Conservation (phyloP, 2,329 filamentous ascomycete species). For the Aspergillus caelatus region DNA sequence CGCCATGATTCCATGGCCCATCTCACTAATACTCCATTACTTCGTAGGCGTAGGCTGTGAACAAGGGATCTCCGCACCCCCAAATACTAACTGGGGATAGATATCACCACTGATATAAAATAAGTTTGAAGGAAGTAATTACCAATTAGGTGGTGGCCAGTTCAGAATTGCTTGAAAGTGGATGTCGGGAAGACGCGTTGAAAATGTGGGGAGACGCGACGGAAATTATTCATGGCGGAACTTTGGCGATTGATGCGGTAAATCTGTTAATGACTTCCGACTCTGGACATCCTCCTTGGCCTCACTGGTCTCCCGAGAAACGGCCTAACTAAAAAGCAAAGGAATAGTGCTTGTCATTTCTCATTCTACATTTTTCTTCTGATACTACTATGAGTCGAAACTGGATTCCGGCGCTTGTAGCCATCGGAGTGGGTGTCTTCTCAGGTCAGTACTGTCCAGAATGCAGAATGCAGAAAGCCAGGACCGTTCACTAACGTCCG, state of each 20-base stretch:
- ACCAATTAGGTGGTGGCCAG: neutral
- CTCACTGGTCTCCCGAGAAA: neutral
- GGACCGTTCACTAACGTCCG: constrained; percentile 12
- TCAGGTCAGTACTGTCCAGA: constrained; percentile 33
- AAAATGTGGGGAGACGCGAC: constrained; percentile 32
- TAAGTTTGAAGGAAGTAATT: neutral
- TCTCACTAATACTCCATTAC: constrained; percentile 37
- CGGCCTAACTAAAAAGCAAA: neutral
- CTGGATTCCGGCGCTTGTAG: constrained; percentile 12
- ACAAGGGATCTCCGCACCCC: neutral
- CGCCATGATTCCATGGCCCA: constrained; percentile 52
- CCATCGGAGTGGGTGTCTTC: constrained; percentile 27
- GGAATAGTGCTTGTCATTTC: neutral
- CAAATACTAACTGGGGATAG: neutral
- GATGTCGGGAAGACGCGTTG: constrained; percentile 25
- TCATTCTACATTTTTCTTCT: neutral
- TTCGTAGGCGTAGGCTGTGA: neutral
- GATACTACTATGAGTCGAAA: constrained; percentile 12
- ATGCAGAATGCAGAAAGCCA: neutral
- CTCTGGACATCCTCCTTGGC: neutral
- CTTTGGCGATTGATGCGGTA: constrained; percentile 25
- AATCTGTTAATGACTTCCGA: neutral
- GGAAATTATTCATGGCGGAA: constrained; percentile 17
- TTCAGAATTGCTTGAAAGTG: neutral
- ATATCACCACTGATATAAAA: neutral